Evolutionary conservation across 371 early-diverging fungal species (phyloP).

Genomic region (Phascolomyces articulosus): DNA sequence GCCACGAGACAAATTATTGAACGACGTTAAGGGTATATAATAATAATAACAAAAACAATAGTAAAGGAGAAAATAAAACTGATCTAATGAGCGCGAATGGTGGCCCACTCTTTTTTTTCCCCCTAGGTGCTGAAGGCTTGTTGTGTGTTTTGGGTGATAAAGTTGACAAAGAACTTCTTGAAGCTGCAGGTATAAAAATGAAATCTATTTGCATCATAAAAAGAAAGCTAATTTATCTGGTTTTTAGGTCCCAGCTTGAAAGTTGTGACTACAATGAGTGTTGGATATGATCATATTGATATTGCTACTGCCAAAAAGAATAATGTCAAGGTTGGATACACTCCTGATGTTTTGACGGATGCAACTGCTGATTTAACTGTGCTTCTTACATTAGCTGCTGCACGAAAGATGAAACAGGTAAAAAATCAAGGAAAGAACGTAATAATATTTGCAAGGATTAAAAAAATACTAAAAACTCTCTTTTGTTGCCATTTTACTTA

Average conservation of each 20-base stretch:
- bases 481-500: background rate
- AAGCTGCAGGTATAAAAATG: conserved; percentile 51
- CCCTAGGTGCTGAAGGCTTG: conserved; percentile 58
- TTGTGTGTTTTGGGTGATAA: conserved; percentile 71
- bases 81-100: too few relatives aligned
- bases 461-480: too few relatives aligned
- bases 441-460: background rate
- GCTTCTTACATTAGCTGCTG: conserved; percentile 73
- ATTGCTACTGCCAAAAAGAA: conserved; percentile 46
- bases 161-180: conserved; percentile 69
- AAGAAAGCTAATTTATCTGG: background rate
- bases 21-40: conserved; percentile 28
- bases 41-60: background rate
- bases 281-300: conserved; percentile 85
- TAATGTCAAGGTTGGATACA: conserved; percentile 73
- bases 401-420: conserved; percentile 69
- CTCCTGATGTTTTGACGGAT: conserved; percentile 90
- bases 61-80: background rate
- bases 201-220: too few relatives aligned
- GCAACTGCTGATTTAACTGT: conserved; percentile 86
- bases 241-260: conserved; percentile 49
- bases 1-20: conserved; percentile 30
- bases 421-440: background rate
- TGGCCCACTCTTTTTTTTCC: background rate
- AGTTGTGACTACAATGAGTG: conserved; percentile 72